Percentiles rank a stretch among this genome's conserved stretches.
These are phyloP conservation scores for Jackrogersella multiformis DNA, from an alignment of 495 filamentous ascomycete genomes.

Conservation along the genomic window DNA sequence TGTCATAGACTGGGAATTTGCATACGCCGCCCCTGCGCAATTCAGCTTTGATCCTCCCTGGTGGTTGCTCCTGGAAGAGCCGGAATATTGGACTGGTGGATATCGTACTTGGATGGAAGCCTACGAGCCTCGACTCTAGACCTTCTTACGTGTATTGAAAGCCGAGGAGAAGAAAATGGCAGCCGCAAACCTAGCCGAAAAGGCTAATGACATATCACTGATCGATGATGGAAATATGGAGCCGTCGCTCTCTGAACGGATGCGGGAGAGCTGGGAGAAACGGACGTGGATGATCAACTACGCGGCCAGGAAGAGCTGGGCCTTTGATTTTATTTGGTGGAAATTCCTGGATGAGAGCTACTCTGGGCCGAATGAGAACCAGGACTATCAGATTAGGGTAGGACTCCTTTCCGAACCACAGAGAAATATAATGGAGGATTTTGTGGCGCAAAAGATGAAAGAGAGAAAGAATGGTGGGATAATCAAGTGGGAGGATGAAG, in stretches of 20 bases:
- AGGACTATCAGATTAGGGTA: neutral
- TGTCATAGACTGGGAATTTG: slow-evolving; percentile 55
- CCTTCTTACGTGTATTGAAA: slow-evolving; percentile 44
- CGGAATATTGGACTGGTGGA: slow-evolving; percentile 50
- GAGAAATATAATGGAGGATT: too few species aligned
- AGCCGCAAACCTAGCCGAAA: neutral
- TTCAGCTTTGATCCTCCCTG: slow-evolving; percentile 53
- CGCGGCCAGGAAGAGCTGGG: slow-evolving; percentile 46
- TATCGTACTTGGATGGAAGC: slow-evolving; percentile 41
- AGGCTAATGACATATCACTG: neutral
- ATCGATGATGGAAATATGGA: neutral
- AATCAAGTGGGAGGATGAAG: neutral
- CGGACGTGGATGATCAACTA: slow-evolving; percentile 46
- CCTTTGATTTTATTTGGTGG: slow-evolving; percentile 46
- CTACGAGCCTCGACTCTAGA: slow-evolving; percentile 24
- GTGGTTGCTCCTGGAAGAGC: slow-evolving; percentile 54
- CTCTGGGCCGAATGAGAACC: slow-evolving; percentile 35
- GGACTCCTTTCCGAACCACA: neutral
- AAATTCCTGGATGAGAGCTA: slow-evolving; percentile 37
- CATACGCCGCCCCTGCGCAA: slow-evolving; percentile 53
- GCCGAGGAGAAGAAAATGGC: slow-evolving; percentile 31
- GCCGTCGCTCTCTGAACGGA: neutral
- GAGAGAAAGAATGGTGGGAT: neutral
- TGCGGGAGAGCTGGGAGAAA: slow-evolving; percentile 45
- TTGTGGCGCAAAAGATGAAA: neutral